These are phyloP conservation scores for Erodium texanum DNA, from an alignment of 441 rosid species.

Conservation along the genomic window DNA sequence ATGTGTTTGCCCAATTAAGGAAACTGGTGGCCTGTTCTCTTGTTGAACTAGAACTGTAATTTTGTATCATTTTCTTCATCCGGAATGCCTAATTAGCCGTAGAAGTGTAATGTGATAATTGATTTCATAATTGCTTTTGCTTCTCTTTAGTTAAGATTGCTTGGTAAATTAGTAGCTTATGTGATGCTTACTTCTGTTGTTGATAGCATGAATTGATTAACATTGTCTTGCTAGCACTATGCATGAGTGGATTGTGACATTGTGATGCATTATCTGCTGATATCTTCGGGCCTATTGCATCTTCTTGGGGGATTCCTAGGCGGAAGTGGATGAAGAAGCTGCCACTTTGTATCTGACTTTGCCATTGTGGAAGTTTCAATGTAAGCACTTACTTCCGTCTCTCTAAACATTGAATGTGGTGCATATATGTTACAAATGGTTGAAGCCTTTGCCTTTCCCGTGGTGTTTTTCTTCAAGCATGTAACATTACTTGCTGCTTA, in stretches of 20 bases:
- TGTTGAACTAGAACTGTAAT: neutral
- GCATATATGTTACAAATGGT: neutral
- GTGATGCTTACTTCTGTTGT: neutral
- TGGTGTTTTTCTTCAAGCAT: neutral
- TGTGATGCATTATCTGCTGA: neutral
- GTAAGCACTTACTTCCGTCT: slow-evolving; percentile 7
- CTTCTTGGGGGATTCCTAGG: neutral
- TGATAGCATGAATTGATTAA: neutral
- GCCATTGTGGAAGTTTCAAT: neutral
- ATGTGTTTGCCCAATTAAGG: neutral
- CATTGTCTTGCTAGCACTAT: neutral
- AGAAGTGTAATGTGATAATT: neutral
- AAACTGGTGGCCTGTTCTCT: neutral
- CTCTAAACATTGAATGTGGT: slow-evolving; percentile 13
- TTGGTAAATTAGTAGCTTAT: neutral
- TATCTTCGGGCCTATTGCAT: neutral
- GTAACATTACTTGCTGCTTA: neutral
- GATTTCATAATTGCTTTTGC: neutral
- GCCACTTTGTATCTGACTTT: slow-evolving; percentile 3
- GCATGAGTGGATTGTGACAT: neutral
- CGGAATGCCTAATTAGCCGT: neutral
- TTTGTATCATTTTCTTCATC: neutral
- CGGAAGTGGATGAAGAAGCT: neutral
- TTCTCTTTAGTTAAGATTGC: neutral
- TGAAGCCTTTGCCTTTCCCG: neutral